phyloP scores from a whole-genome alignment of 2,329 filamentous ascomycete genomes.

The Trichoderma sp. region DNA sequence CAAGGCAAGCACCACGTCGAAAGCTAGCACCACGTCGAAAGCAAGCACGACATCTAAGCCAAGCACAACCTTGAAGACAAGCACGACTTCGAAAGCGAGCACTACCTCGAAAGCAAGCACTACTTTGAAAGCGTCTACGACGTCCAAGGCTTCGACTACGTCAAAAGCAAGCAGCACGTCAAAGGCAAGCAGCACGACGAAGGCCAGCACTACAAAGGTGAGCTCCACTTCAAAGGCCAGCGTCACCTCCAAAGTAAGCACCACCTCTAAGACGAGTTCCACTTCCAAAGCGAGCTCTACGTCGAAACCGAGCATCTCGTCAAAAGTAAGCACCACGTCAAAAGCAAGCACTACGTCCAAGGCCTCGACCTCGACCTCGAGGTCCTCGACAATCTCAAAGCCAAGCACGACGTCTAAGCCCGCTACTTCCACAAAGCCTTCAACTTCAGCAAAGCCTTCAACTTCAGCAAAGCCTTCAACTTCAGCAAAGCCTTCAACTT shows the following conservation, averaged over 20 bases:
- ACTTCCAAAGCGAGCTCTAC: slow-evolving; percentile 15
- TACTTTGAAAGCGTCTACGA: background rate
- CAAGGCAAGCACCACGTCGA: background rate
- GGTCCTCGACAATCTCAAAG: background rate
- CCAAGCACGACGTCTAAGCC: background rate
- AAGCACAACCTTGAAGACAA: background rate
- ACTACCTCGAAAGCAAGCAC: background rate
- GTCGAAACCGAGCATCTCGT: background rate
- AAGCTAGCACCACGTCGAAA: background rate
- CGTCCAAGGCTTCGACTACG: background rate
- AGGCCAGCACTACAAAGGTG: background rate
- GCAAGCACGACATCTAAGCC: background rate
- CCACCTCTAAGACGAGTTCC: slow-evolving; percentile 1
- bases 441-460: background rate
- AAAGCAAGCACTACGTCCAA: background rate
- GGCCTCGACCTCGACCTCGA: background rate
- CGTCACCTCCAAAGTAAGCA: background rate
- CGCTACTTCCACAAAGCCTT: slow-evolving; percentile 18
- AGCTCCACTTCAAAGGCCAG: background rate
- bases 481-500: slow-evolving; percentile 12
- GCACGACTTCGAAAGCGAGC: background rate
- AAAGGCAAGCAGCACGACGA: background rate
- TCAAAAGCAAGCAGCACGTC: background rate
- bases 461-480: no score
- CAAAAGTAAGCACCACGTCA: background rate